Percentiles rank a stretch among this genome's conserved stretches.
These are phyloP conservation scores for Hibiscus tridactylites DNA, from an alignment of 345 rosid genomes.

Conservation along the genomic window DNA sequence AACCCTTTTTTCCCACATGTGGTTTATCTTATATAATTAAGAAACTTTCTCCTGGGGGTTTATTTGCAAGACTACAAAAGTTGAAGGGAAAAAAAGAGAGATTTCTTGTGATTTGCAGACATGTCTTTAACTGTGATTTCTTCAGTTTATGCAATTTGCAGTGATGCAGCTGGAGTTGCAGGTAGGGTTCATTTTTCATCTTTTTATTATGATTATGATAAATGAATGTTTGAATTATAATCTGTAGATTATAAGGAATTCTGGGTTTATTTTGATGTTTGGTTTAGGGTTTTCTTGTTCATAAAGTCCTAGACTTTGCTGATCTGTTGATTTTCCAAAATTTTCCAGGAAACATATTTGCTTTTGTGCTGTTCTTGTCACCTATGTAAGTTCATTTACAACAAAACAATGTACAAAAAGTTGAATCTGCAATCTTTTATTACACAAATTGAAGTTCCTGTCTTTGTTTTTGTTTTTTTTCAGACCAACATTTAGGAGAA, in stretches of 20 bases:
- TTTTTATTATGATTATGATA: no score
- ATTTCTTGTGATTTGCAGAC: background rate
- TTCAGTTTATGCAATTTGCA: constrained; percentile 23
- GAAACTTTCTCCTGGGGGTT: background rate
- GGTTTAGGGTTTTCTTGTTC: background rate
- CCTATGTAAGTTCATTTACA: constrained; percentile 36
- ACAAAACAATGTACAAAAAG: background rate
- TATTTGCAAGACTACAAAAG: constrained; percentile 6
- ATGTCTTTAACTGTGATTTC: constrained; percentile 18
- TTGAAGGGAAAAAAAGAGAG: background rate
- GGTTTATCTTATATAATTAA: background rate
- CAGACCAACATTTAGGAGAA: constrained; percentile 55
- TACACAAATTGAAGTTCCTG: background rate
- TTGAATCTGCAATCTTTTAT: background rate
- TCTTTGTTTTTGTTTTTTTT: background rate
- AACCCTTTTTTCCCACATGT: background rate
- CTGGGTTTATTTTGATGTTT: background rate
- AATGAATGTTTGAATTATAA: no score
- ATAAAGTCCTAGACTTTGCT: background rate
- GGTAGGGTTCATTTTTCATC: constrained; percentile 18
- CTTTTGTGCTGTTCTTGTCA: constrained; percentile 44
- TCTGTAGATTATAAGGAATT: background rate
- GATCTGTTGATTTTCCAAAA: background rate
- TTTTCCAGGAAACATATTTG: constrained; percentile 44
- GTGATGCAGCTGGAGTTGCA: constrained; percentile 46